Conservation (phyloP, 2,329 filamentous ascomycete species). For the Monascus ruber region DNA sequence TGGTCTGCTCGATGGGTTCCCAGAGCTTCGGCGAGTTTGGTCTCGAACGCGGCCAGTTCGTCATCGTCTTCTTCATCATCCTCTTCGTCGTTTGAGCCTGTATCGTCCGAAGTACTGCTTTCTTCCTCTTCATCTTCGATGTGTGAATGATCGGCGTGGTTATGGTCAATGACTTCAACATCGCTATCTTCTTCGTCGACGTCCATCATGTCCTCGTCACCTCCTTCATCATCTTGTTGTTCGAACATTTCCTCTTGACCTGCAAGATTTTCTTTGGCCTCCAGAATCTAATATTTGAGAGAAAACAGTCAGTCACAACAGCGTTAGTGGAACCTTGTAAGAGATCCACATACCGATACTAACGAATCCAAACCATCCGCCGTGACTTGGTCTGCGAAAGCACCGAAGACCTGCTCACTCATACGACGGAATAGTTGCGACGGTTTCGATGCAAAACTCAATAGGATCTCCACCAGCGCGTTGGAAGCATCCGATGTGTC, state of each 20-base stretch:
- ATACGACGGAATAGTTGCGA: constrained; percentile 77
- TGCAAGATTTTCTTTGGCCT: constrained; percentile 65
- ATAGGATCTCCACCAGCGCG: constrained; percentile 71
- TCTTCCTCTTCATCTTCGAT: constrained; percentile 20
- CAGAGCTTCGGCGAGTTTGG: constrained; percentile 65
- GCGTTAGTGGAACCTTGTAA: too few species aligned
- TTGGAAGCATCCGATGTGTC: constrained; percentile 47
- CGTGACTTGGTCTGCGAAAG: constrained; percentile 66
- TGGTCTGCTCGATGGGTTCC: constrained; percentile 54
- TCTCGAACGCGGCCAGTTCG: constrained; percentile 55
- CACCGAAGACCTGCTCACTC: constrained; percentile 75
- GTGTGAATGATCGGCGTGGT: constrained; percentile 34
- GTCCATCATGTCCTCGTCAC: constrained; percentile 41
- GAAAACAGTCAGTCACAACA: background rate
- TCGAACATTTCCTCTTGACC: constrained; percentile 83
- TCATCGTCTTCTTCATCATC: constrained; percentile 31
- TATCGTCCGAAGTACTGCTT: constrained; percentile 18
- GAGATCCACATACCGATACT: constrained; percentile 28
- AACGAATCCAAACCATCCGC: constrained; percentile 57
- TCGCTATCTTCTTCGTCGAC: constrained; percentile 31
- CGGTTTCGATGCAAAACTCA: constrained; percentile 79
- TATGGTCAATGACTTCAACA: constrained; percentile 29
- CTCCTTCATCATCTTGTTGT: constrained; percentile 50
- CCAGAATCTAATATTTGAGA: constrained; percentile 47
- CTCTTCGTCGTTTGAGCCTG: constrained; percentile 38